Evolutionary conservation across 2,329 filamentous ascomycete species (phyloP).

Genomic region (Paecilomyces sp.): DNA sequence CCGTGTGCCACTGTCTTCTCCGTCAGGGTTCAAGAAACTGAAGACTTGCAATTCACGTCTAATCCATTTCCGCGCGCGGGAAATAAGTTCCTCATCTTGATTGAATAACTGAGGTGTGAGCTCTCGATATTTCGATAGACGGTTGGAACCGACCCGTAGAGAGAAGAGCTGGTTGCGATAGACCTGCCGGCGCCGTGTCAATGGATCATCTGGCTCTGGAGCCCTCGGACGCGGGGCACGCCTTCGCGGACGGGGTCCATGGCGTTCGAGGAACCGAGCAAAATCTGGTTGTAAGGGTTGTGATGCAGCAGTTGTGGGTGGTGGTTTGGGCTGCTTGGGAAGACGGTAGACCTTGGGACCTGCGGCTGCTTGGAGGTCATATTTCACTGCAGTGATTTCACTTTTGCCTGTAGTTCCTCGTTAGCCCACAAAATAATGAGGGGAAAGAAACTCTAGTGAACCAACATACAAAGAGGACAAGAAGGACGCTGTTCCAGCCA

Average conservation of each 20-base stretch:
- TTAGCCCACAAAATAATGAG: conserved; percentile 2
- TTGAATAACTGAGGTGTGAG: conserved; percentile 62
- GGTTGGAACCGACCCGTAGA: conserved; percentile 74
- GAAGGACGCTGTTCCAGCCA: conserved; percentile 68
- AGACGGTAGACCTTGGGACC: conserved; percentile 54
- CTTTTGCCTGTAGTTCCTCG: conserved; percentile 38
- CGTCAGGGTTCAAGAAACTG: conserved; percentile 53
- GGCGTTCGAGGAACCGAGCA: conserved; percentile 1
- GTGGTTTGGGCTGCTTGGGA: conserved; percentile 21
- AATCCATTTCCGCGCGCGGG: conserved; percentile 72
- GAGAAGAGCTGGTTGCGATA: conserved; percentile 69
- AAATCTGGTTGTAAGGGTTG: not conserved
- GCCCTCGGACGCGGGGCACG: conserved; percentile 17
- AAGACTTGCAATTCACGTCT: conserved; percentile 81
- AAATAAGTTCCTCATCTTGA: conserved; percentile 59
- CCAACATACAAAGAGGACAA: conserved; percentile 71
- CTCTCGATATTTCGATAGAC: conserved; percentile 67
- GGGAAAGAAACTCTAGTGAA: not conserved
- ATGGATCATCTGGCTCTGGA: conserved; percentile 33
- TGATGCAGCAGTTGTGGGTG: conserved; percentile 1
- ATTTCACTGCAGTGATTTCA: conserved; percentile 54
- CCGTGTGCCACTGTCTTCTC: conserved; percentile 10
- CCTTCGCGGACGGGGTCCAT: conserved; percentile 3
- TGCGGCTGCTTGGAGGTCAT: conserved; percentile 51
- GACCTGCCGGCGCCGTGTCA: conserved; percentile 60